Evolutionary conservation across 257 asterid species (phyloP), one percentile per base, ranked within the genome.

Genomic region (Forsythia suspensa): DNA sequence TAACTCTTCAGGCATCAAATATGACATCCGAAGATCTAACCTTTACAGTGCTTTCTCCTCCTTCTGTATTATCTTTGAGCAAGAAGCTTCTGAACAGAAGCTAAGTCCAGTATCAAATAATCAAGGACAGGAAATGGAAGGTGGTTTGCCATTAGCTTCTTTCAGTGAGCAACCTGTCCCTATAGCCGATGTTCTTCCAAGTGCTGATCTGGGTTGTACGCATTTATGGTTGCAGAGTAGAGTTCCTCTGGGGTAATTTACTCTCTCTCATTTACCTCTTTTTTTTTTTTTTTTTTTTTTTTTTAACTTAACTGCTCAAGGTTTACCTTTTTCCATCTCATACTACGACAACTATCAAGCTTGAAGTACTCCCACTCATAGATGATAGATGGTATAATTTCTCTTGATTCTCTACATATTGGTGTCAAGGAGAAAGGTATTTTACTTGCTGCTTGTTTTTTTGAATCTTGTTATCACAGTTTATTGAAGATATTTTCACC

Each of bases 141-240:
- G 68, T 66, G 81, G 86, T 65, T 78, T 77, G 38, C 86, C 44
- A 66, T 76, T 90, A 73, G 86, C 79, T 84, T 82, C 89, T 43
- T 80, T 79, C 24, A 80, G 78, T 76, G 88, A 85, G 72, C 86
- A 76, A 73, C 79, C 73, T 78, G 44, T 65, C 70, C 85, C 90
- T 68, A 40, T 80, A 78, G 77, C 91, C 65, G 97, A 90, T 78
- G 92, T 86, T 80, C 91, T 86, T 83, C 95, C 95, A 69, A 85
- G 84, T 70, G 81, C 87, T 74, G 97, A 92, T 89, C 81, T 88
- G 76, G 96, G 97, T 34, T 94, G 99, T 92, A 85, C 97, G 67
- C 99, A 96, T 86, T 86, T 96, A 79, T 96, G 99, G 99, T 86
- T 96, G 83, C 98, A 96, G 88, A 96, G 99, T 80, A 87, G 96